Conservation (phyloP, 2,329 filamentous ascomycete genomes). For the Neopestalotiopsis sp. region DNA sequence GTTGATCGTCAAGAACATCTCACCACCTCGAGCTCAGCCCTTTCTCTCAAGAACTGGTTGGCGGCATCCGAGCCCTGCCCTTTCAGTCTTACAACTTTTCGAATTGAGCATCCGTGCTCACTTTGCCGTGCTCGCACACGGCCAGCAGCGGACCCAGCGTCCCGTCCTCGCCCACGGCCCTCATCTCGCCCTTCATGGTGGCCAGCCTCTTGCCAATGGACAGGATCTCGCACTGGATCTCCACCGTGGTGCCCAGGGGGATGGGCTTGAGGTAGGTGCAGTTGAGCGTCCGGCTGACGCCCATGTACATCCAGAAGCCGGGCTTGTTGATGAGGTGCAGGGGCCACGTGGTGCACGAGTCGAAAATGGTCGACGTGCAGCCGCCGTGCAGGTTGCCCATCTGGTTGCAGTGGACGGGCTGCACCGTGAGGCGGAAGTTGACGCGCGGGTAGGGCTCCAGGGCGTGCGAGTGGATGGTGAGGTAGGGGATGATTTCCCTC, state of each 20-base stretch:
- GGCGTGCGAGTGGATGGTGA: slow-evolving; percentile 45
- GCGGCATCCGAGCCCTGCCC: not conserved
- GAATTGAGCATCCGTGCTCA: slow-evolving; percentile 49
- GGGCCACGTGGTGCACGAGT: slow-evolving; percentile 66
- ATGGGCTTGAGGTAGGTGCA: slow-evolving; percentile 71
- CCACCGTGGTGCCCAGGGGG: slow-evolving; percentile 49
- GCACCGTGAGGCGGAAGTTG: slow-evolving; percentile 55
- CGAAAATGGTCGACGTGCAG: slow-evolving; percentile 70
- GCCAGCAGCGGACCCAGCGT: slow-evolving; percentile 48
- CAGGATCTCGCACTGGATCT: slow-evolving; percentile 52
- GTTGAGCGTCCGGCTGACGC: slow-evolving; percentile 69
- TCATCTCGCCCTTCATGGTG: slow-evolving; percentile 51
- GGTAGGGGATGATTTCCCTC: slow-evolving; percentile 43
- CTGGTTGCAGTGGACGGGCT: slow-evolving; percentile 57
- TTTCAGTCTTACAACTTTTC: not conserved
- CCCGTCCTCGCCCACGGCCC: slow-evolving; percentile 39
- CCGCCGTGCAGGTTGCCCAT: slow-evolving; percentile 64
- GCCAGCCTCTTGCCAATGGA: slow-evolving; percentile 51
- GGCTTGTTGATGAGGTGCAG: slow-evolving; percentile 60
- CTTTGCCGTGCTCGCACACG: slow-evolving; percentile 59
- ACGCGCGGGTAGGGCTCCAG: slow-evolving; percentile 41
- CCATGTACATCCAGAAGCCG: slow-evolving; percentile 65
- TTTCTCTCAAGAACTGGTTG: not conserved
- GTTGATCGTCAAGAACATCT: not conserved
- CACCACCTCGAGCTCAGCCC: not conserved